phyloP scores from a whole-genome alignment of 345 rosid genomes.

The Noccaea caerulescens region DNA sequence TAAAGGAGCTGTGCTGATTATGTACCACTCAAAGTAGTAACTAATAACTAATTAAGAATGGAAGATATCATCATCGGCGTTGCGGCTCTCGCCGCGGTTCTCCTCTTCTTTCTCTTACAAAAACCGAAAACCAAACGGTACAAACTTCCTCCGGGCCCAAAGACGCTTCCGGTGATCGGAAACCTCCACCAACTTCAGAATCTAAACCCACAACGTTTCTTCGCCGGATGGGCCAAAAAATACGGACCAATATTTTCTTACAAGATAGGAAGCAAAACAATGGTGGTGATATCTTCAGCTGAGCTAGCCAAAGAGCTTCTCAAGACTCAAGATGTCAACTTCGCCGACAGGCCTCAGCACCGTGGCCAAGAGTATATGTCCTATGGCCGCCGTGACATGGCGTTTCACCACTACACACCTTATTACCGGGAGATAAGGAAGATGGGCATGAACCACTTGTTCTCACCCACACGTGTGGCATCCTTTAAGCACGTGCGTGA shows the following conservation, averaged over 20 bases:
- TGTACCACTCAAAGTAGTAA: conserved; percentile 7
- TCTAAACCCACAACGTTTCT: conserved; percentile 39
- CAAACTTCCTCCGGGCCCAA: conserved; percentile 55
- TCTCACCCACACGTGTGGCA: conserved; percentile 43
- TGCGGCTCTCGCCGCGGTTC: conserved; percentile 25
- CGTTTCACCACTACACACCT: conserved; percentile 37
- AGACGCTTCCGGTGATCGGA: conserved; percentile 54
- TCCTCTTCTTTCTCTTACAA: conserved; percentile 36
- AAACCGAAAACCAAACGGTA: conserved; percentile 14
- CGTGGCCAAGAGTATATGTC: conserved; percentile 39
- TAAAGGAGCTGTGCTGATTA: not conserved
- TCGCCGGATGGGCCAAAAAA: conserved; percentile 50
- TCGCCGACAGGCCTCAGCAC: conserved; percentile 38
- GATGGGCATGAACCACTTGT: conserved; percentile 43
- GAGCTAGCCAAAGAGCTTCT: conserved; percentile 47
- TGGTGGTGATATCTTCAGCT: conserved; percentile 53
- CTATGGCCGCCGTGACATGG: conserved; percentile 46
- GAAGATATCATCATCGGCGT: conserved; percentile 28
- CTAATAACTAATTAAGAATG: conserved; percentile 13
- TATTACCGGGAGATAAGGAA: conserved; percentile 46
- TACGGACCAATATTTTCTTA: conserved; percentile 58
- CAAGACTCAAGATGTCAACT: conserved; percentile 47
- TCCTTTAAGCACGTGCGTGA: conserved; percentile 43
- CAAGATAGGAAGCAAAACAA: conserved; percentile 41
- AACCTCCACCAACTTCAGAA: conserved; percentile 53